Evolutionary conservation across 768 basidiomycete genomes (phyloP), one percentile per base, ranked within the genome.

Genomic region (Suillus bovinus): DNA sequence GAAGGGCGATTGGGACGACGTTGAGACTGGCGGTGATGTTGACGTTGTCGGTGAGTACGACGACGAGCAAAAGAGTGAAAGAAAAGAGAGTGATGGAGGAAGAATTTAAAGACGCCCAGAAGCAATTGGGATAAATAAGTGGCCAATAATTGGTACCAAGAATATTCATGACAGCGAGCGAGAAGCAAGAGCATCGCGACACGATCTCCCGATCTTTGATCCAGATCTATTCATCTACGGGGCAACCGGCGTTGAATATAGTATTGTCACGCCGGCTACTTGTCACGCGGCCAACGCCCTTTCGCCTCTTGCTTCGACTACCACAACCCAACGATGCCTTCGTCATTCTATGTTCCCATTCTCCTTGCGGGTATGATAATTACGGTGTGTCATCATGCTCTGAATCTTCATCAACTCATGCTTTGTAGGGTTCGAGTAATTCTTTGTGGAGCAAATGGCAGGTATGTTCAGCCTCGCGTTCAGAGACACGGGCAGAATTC

Each of bases 301-400:
- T 34, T 34, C 33, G 33, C 0, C 10, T 34, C 36, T 38, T 13
- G 36, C 46, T 49, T 49, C 49, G 49, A 52, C 50, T 14, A 60
- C 58, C 39, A 50, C 20, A 36, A 31, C 49, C 70, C 55, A 34
- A 34, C 8, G 33, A 93, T 93, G 91, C 82, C 90, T 24, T 78
- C 84, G 67, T 82, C 85, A 27, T 71, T 87, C 65, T 91, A 82
- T 73, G 79, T 93, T 59, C 91, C 91, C 36, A 70, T 90, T 70
- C 90, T 99, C 72, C 86, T 98, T 20, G 87, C 81, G 60, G 95
- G 96, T 54, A 97, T 97, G 96, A 91, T 99, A 71, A 76, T 95
- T 63, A 96, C 92, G 20, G 93, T 90, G 63, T 27, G 81, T 74
- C 2, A 24, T 41, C 22, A 31, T 16, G 11, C 1, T 29, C 1